Conservation (phyloP, 2,329 filamentous ascomycete genomes). For the Alternaria sp. region DNA sequence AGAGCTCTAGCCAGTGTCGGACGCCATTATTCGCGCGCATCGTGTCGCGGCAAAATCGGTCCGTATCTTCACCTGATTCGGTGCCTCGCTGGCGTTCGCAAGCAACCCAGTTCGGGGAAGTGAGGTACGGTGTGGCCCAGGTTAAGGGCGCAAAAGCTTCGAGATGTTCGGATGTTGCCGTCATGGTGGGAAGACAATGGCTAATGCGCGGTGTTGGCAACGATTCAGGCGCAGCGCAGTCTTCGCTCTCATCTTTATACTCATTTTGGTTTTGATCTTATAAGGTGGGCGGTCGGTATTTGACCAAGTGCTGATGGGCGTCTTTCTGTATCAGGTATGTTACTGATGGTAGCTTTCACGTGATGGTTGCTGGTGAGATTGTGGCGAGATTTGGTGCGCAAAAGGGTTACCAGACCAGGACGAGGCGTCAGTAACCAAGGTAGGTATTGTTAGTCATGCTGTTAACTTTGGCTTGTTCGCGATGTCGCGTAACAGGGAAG, state of each 20-base stretch:
- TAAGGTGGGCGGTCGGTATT: neutral
- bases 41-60: conserved; percentile 29
- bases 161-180: conserved; percentile 18
- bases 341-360: neutral
- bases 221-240: neutral
- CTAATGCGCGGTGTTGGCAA: neutral
- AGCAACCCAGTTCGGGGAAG: conserved; percentile 29
- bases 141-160: conserved; percentile 31
- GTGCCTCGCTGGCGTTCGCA: conserved; percentile 24
- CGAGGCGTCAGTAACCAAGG: neutral
- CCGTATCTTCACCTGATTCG: conserved; percentile 14
- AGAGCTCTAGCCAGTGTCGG: conserved; percentile 31
- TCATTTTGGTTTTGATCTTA: neutral
- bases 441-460: neutral
- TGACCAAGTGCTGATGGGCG: neutral
- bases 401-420: neutral
- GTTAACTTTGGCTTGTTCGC: neutral
- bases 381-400: neutral
- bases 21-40: conserved; percentile 29
- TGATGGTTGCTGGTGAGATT: neutral
- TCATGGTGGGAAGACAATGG: conserved; percentile 15
- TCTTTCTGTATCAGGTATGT: neutral
- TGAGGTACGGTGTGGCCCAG: conserved; percentile 36
- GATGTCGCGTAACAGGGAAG: neutral
- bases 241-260: neutral